Evolutionary conservation across 257 asterid genomes (phyloP), one percentile per base, ranked within the genome.

Genomic region (Misopates orontium): DNA sequence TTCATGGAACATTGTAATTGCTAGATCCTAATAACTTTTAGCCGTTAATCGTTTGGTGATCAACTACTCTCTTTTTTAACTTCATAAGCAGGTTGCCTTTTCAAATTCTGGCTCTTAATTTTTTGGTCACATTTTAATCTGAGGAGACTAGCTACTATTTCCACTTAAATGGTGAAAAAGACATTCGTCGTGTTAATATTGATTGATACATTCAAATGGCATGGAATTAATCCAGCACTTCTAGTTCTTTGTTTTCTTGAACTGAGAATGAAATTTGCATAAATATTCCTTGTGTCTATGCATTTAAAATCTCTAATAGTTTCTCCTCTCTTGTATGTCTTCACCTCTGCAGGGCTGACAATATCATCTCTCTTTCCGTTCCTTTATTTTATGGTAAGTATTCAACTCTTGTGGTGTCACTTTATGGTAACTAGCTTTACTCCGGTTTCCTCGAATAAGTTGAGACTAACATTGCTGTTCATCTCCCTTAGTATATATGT

Each of bases 351-450:
- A 89, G 96, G 90, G 70, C 66, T 89, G 72, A 79, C 96, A 10
- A 84, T 86, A 74, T 76, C 92, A 17, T 89, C 96, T 22, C 92
- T 89, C 58, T 89, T 84, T 68, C 95, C 95, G 4, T 89, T 89
- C 84, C 87, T 89, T 24, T 89, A 86, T 71, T 89, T 89, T 70
- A 89, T 88, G 95, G 96, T 86, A 75, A 68, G 87, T 67, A 22
- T 23, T 60, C 64, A 10, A 44, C 66, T 49, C 32, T 47, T 22
- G 22, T 21, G 15, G 12, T 67, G 50, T 62, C 12, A 18, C 22
- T 61, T 55, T 47, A 11, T 31, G 17, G 16, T 31, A 10, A 32
- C 18, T 49, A 28, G 36, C 36, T 28, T 28, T 28, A 28, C 3
- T 28, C 36, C 36, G 7, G 7, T 28, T 28, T 28, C n/a, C n/a